Evolutionary conservation across 441 rosid genomes (phyloP), one percentile per base, ranked within the genome.

Genomic region (Theobroma grandiflorum): DNA sequence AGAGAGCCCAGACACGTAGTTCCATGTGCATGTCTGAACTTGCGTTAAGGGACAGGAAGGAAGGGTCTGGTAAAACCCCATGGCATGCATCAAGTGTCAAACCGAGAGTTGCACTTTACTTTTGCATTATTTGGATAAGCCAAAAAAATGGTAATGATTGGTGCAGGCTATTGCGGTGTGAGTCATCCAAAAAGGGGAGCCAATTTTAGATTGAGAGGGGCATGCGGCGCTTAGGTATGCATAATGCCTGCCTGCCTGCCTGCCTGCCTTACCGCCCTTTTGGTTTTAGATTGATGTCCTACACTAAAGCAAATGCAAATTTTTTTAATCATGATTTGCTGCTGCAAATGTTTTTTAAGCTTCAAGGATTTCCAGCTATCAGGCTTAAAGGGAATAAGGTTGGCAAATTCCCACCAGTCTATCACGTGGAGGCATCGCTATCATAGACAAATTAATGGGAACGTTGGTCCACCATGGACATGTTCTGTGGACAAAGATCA

Each of bases 391-490:
- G 9, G 31, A 65, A 26, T 4, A 47, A 55, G 79, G 74, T 77
- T 69, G 72, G 78, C 80, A 68, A 79, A 80, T 85, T 78, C 85
- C 83, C 82, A 82, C 86, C 85, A 66, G 62, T 76, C 16, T 52
- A 72, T 80, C 80, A 78, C 84, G 83, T 84, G 90, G 83, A 67
- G 61, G 77, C 76, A 63, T 88, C 82, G 49, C 76, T 64, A 49
- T 85, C 88, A 33, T 71, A 31, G 47, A 79, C 65, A 71, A 12
- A 52, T 57, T 62, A 74, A 82, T 84, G 85, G 81, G 64, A 59
- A 42, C 31, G n/a, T 33, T 77, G 86, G 81, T 50, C 88, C 82
- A 80, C 87, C 49, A 77, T 76, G 2, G 74, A 82, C 80, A 72
- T 82, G 81, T 57, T 77, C 70, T 40, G 52, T 43, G 49, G 47